Evolutionary conservation across 345 rosid genomes (phyloP).

Genomic region (Hypericum androsaemum): DNA sequence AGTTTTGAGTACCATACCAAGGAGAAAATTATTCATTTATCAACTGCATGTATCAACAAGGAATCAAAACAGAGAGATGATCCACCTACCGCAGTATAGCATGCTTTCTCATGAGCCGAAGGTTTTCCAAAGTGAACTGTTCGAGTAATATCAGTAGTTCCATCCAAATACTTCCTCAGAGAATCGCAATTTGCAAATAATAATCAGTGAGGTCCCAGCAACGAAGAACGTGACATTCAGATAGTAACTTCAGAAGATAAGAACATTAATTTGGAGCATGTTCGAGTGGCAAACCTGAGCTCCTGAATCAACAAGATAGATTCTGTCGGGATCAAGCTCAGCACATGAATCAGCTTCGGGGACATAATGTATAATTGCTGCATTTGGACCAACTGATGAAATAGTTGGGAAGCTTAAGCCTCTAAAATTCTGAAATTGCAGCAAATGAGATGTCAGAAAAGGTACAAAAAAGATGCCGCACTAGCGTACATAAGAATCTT

Average conservation of each 20-base stretch:
- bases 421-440: constrained; percentile 65
- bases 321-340: constrained; percentile 69
- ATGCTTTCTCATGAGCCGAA: constrained; percentile 73
- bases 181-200: constrained; percentile 9
- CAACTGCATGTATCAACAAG: background rate
- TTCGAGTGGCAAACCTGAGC: constrained; percentile 58
- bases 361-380: constrained; percentile 80
- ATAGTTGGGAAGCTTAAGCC: constrained; percentile 96
- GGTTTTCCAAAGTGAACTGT: constrained; percentile 96
- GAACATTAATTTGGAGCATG: constrained; percentile 2
- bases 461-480: background rate
- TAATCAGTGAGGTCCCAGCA: constrained; percentile 6
- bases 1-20: background rate
- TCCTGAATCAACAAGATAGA: constrained; percentile 92
- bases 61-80: background rate
- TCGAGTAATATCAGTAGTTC: constrained; percentile 94
- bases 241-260: background rate
- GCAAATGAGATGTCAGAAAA: constrained; percentile 5
- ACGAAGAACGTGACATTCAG: background rate
- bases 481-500: too few relatives aligned
- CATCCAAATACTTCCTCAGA: constrained; percentile 75
- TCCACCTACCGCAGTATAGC: constrained; percentile 70
- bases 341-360: constrained; percentile 72
- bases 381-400: constrained; percentile 92
- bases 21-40: too few relatives aligned